Evolutionary conservation across 495 filamentous ascomycete genomes (phyloP).

Genomic region (Podospora pseudocomata): DNA sequence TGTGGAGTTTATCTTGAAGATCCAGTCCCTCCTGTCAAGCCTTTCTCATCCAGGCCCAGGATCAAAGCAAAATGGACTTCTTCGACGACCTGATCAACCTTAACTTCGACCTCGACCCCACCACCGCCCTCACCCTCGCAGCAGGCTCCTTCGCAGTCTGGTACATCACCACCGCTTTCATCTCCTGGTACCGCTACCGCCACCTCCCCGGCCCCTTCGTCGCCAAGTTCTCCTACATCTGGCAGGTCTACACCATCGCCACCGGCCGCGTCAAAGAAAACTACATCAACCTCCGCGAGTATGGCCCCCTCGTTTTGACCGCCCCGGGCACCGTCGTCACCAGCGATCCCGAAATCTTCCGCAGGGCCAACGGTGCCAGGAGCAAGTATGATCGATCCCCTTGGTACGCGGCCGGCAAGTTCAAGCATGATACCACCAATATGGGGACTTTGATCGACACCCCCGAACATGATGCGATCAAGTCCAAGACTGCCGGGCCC

Average conservation of each 20-base stretch:
- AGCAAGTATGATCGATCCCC: slow-evolving; percentile 25
- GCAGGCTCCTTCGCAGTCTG: too few species aligned
- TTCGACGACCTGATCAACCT: too few species aligned
- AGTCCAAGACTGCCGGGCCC: slow-evolving; percentile 30
- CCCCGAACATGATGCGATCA: slow-evolving; percentile 24
- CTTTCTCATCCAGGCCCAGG: too few species aligned
- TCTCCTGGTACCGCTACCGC: too few species aligned
- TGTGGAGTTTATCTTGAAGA: too few species aligned
- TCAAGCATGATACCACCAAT: slow-evolving; percentile 35
- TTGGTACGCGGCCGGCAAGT: slow-evolving; percentile 31
- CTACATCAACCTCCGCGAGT: slow-evolving; percentile 30
- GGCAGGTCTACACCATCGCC: neutral
- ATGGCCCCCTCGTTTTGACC: slow-evolving; percentile 34
- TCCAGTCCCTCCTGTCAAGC: too few species aligned
- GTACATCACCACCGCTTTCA: too few species aligned
- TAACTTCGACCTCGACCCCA: too few species aligned
- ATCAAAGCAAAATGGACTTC: too few species aligned
- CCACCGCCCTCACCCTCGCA: too few species aligned
- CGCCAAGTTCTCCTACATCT: slow-evolving; percentile 26
- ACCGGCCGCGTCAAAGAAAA: neutral
- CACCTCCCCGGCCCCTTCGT: slow-evolving; percentile 24
- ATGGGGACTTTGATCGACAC: slow-evolving; percentile 30
- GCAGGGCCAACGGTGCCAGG: slow-evolving; percentile 29
- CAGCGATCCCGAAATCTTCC: slow-evolving; percentile 36
- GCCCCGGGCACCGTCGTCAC: slow-evolving; percentile 38